Evolutionary conservation across 768 basidiomycete species (phyloP).

Genomic region (Boletus vinaceobasis): DNA sequence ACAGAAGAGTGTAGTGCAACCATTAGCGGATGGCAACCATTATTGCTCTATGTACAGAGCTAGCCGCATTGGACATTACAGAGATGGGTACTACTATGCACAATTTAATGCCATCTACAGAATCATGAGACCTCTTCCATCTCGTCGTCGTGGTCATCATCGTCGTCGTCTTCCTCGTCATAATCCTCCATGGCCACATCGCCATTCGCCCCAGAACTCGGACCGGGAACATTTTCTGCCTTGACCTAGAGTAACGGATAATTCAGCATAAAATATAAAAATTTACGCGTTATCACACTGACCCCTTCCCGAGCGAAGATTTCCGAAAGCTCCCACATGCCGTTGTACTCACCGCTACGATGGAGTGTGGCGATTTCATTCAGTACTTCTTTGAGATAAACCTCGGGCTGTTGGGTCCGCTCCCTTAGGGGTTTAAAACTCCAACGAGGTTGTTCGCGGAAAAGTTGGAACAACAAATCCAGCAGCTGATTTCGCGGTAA

Average conservation of each 20-base stretch:
- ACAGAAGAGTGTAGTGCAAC: not conserved
- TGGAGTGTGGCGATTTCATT: slow-evolving; percentile 73
- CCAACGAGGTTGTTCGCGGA: slow-evolving; percentile 81
- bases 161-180: slow-evolving; percentile 45
- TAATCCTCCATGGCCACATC: slow-evolving; percentile 38
- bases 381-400: slow-evolving; percentile 81
- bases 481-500: slow-evolving; percentile 86
- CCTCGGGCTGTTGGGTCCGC: slow-evolving; percentile 81
- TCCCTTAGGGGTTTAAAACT: slow-evolving; percentile 72
- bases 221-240: slow-evolving; percentile 43
- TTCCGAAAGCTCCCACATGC: slow-evolving; percentile 75
- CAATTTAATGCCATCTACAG: not conserved
- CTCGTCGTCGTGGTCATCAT: slow-evolving; percentile 55
- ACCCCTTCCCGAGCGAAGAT: slow-evolving; percentile 67
- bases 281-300: slow-evolving; percentile 19
- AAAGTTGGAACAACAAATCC: slow-evolving; percentile 76
- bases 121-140: slow-evolving; percentile 70
- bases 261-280: slow-evolving; percentile 2
- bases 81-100: not conserved
- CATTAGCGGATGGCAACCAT: not conserved
- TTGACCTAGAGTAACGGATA: slow-evolving; percentile 35
- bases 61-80: not conserved
- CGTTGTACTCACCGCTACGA: slow-evolving; percentile 76
- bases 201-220: slow-evolving; percentile 27
- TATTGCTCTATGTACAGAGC: not conserved